Percentiles rank a stretch among this genome's conserved stretches.
These are phyloP conservation scores for Silene conica DNA, from an alignment of 148 eudicot species.

Conservation along the genomic window DNA sequence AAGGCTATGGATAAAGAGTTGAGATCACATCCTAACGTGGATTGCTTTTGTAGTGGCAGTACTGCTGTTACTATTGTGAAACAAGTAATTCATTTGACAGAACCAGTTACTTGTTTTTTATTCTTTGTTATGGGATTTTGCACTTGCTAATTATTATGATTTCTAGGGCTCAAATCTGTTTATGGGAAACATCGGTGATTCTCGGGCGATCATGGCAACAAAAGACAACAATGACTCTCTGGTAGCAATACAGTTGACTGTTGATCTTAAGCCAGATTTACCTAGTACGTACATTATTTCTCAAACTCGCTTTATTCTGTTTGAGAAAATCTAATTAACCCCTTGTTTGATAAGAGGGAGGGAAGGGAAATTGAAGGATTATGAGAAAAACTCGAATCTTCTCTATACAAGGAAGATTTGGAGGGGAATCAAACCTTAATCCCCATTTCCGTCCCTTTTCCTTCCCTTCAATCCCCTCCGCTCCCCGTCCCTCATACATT, in stretches of 20 bases:
- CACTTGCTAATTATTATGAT: constrained; percentile 1
- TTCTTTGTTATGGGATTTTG: background rate
- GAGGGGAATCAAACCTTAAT: background rate
- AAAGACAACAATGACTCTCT: constrained; percentile 58
- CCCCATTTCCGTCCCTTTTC: background rate
- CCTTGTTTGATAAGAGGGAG: background rate
- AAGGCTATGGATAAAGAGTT: constrained; percentile 97
- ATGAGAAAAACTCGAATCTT: background rate
- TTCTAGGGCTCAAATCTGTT: constrained; percentile 86
- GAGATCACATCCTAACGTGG: constrained; percentile 80
- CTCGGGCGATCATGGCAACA: constrained; percentile 81
- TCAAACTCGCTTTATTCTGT: background rate
- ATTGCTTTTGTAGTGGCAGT: constrained; percentile 99
- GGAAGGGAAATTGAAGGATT: background rate
- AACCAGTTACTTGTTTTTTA: background rate
- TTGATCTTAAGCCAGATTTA: constrained; percentile 95
- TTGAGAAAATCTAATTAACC: background rate
- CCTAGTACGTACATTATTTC: constrained; percentile 47
- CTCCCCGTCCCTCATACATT: background rate
- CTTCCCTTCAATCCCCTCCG: background rate
- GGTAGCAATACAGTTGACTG: constrained; percentile 80
- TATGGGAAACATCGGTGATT: constrained; percentile 91
- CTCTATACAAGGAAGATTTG: background rate
- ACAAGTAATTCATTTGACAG: constrained; percentile 47
- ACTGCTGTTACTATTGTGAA: constrained; percentile 83